These are phyloP conservation scores for Jackrogersella multiformis DNA, from an alignment of 495 filamentous ascomycete genomes.

Conservation along the genomic window DNA sequence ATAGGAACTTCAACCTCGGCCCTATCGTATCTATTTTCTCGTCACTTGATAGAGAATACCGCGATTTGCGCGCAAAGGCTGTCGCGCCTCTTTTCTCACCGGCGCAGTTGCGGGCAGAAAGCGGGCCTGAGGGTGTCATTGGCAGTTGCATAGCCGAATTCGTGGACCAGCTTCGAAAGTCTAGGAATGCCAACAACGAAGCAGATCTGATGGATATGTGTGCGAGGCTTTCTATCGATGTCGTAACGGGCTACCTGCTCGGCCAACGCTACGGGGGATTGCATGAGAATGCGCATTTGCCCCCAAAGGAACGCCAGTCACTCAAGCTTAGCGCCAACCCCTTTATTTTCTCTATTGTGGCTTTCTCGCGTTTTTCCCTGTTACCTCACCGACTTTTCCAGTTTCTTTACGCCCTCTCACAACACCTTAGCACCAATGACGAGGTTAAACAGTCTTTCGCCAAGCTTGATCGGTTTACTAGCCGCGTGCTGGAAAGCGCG, in stretches of 20 bases:
- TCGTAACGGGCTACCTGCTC: neutral
- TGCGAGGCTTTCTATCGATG: neutral
- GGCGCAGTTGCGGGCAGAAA: constrained; percentile 1
- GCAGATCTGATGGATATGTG: constrained; percentile 1
- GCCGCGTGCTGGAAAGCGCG: neutral
- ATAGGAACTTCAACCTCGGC: constrained; percentile 2
- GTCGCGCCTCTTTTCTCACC: constrained; percentile 5
- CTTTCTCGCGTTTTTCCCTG: neutral
- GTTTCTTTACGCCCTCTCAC: neutral
- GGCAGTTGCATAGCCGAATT: constrained; percentile 1
- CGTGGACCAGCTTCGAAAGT: neutral
- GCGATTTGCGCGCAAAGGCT: neutral
- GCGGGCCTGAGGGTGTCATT: neutral
- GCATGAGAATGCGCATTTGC: constrained; percentile 1
- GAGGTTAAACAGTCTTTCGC: neutral
- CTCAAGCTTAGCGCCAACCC: constrained; percentile 3
- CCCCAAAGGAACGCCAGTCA: neutral
- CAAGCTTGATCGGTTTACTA: neutral
- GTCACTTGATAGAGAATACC: constrained; percentile 3
- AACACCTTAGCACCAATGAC: neutral
- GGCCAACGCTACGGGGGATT: neutral
- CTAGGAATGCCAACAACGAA: neutral
- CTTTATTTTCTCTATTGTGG: neutral
- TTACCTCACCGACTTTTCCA: neutral
- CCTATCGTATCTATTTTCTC: constrained; percentile 2